These are phyloP conservation scores for Elsinoe australis DNA, from an alignment of 2,329 filamentous ascomycete species.

Conservation along the genomic window DNA sequence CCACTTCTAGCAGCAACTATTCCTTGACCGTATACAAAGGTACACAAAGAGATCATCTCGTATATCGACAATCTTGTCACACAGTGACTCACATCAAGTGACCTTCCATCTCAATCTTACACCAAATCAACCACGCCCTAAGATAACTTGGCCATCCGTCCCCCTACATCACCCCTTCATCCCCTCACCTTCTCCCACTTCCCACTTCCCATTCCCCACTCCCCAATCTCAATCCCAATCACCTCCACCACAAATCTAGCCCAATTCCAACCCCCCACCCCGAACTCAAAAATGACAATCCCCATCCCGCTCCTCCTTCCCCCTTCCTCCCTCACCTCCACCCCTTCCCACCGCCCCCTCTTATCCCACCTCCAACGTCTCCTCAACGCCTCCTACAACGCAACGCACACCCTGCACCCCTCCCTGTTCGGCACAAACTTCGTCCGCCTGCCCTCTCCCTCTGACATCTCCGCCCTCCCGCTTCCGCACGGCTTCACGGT, in stretches of 20 bases:
- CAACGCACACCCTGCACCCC: background rate
- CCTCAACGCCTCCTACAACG: conserved; percentile 2
- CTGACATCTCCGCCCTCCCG: background rate
- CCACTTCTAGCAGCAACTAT: too few relatives aligned
- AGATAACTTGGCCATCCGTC: background rate
- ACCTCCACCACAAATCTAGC: background rate
- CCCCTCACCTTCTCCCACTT: background rate
- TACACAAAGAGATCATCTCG: too few relatives aligned
- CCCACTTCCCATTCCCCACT: background rate
- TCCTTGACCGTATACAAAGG: too few relatives aligned
- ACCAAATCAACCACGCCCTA: conserved; percentile 6
- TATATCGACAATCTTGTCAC: too few relatives aligned
- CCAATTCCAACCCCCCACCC: background rate
- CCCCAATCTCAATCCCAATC: background rate
- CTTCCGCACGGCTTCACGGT: background rate
- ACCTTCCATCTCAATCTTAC: too few relatives aligned
- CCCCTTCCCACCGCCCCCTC: background rate
- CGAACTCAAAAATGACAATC: background rate
- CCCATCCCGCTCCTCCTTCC: conserved; percentile 1
- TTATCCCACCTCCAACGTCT: background rate
- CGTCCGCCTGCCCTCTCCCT: background rate
- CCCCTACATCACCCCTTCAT: too few relatives aligned
- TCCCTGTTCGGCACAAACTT: background rate
- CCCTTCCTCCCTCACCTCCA: background rate
- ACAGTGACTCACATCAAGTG: too few relatives aligned